Conservation (phyloP, 805 yeast species). For the Candida coleopterorum region DNA sequence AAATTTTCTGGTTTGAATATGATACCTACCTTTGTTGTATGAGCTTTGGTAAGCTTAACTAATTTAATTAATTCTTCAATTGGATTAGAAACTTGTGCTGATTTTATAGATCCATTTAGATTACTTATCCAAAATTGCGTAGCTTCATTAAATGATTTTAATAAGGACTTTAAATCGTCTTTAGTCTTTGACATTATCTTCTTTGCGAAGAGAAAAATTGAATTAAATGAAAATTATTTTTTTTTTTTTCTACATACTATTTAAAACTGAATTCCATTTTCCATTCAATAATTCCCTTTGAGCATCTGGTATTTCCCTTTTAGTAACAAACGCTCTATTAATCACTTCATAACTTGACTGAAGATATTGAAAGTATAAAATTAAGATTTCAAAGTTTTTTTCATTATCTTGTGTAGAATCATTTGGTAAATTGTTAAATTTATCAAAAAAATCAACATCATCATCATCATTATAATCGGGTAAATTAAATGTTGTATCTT, state of each 20-base stretch:
- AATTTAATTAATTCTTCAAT: constrained; percentile 57
- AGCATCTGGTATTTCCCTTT: background rate
- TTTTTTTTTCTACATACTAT: background rate
- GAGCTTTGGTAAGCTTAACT: constrained; percentile 60
- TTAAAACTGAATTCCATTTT: constrained; percentile 16
- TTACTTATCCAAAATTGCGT: constrained; percentile 23
- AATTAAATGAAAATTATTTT: background rate
- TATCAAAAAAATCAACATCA: too few species aligned
- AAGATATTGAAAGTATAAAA: constrained; percentile 4
- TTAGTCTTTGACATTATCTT: constrained; percentile 15
- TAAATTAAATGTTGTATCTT: constrained; percentile 8
- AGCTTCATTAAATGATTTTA: constrained; percentile 27
- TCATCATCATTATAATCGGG: too few species aligned
- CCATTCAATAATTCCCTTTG: background rate
- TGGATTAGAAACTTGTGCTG: constrained; percentile 40
- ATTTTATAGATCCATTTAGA: constrained; percentile 13
- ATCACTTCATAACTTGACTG: constrained; percentile 2
- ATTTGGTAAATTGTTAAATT: background rate
- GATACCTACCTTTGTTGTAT: constrained; percentile 71
- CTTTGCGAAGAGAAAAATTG: background rate
- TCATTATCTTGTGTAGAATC: constrained; percentile 2
- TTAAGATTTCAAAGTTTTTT: constrained; percentile 2
- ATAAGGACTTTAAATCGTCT: constrained; percentile 19
- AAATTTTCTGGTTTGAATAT: constrained; percentile 58
- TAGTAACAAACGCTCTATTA: constrained; percentile 2